Conservation (phyloP, 257 asterid species). For the Solanum neorickii region DNA sequence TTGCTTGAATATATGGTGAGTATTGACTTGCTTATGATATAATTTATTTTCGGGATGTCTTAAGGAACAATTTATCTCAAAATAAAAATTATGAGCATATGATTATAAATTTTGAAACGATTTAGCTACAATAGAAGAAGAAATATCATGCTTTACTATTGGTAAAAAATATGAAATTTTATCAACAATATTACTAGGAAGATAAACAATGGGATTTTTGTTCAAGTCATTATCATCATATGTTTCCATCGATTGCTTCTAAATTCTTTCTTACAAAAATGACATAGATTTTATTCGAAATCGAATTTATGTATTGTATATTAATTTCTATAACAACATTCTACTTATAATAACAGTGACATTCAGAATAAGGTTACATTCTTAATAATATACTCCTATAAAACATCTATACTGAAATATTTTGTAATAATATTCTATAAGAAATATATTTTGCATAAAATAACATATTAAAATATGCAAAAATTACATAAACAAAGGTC, state of each 20-base stretch:
- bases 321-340: no score
- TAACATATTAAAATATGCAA: no score
- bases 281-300: not conserved
- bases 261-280: not conserved
- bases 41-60: not conserved
- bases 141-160: not conserved
- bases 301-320: no score
- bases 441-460: not conserved
- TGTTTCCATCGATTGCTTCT: not conserved
- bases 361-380: not conserved
- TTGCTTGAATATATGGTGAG: not conserved
- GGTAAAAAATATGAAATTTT: not conserved
- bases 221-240: not conserved
- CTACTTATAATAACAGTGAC: not conserved
- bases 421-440: no score
- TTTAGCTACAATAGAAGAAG: not conserved
- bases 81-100: not conserved
- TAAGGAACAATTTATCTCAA: not conserved
- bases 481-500: no score
- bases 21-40: not conserved
- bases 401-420: not conserved
- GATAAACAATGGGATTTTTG: not conserved
- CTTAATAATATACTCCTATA: not conserved
- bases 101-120: not conserved
- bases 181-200: not conserved